These are phyloP conservation scores for Morella rubra DNA, from an alignment of 306 rosid genomes.

Conservation along the genomic window DNA sequence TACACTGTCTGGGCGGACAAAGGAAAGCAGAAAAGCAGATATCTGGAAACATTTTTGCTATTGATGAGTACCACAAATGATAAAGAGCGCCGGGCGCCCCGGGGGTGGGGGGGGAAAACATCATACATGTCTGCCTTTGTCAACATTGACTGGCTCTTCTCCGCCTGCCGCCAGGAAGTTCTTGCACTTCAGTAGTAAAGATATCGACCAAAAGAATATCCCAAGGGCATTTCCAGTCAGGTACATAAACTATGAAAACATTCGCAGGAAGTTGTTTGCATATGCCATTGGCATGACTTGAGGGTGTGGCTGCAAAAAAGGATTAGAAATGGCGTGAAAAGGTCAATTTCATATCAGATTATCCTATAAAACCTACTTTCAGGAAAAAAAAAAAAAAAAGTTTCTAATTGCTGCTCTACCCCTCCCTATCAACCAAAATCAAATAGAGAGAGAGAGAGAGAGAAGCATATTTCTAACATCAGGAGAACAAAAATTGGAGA, in stretches of 20 bases:
- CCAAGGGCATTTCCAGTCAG: constrained; percentile 34
- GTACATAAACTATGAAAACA: constrained; percentile 52
- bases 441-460: background rate
- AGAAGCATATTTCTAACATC: too few relatives aligned
- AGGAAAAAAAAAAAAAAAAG: background rate
- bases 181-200: constrained; percentile 34
- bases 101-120: background rate
- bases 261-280: constrained; percentile 89
- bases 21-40: background rate
- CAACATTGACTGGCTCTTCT: background rate
- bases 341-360: background rate
- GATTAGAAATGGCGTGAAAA: constrained; percentile 5
- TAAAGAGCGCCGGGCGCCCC: background rate
- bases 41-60: background rate
- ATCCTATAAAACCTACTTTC: background rate
- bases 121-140: constrained; percentile 7
- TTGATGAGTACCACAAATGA: background rate
- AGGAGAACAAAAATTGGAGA: background rate
- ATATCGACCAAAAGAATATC: constrained; percentile 20
- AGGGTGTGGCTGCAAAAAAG: constrained; percentile 86
- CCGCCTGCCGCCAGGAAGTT: constrained; percentile 17
- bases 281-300: constrained; percentile 98
- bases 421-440: too few relatives aligned
- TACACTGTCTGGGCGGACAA: too few relatives aligned
- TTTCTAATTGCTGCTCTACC: too few relatives aligned